phyloP scores from a whole-genome alignment of 192 early-diverging fungal genomes.

The Rhizoclosmatium globosum region DNA sequence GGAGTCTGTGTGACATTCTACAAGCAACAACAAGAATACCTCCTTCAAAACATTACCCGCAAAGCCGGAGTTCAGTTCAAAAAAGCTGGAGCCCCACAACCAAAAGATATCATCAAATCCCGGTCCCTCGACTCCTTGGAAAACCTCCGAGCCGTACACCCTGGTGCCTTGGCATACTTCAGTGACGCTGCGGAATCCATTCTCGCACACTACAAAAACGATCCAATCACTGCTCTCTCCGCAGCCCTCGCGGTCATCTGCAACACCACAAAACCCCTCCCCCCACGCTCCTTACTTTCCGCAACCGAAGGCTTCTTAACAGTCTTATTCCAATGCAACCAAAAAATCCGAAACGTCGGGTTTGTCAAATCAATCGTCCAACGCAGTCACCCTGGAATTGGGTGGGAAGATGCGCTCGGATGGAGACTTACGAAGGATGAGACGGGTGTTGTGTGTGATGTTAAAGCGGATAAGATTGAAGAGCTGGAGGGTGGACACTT shows the following conservation, averaged over 20 bases:
- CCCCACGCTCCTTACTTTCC: constrained; percentile 81
- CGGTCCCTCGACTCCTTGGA: constrained; percentile 81
- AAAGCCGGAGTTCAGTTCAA: constrained; percentile 81
- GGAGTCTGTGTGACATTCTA: constrained; percentile 95
- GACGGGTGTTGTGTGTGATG: constrained; percentile 86
- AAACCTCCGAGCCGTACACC: constrained; percentile 70
- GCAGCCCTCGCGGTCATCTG: constrained; percentile 90
- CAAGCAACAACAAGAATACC: constrained; percentile 85
- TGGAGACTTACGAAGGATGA: constrained; percentile 89
- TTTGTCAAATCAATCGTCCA: constrained; percentile 83
- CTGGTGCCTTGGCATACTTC: constrained; percentile 84
- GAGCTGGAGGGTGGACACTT: constrained; percentile 54
- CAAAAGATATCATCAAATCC: constrained; percentile 86
- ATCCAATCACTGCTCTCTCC: constrained; percentile 79
- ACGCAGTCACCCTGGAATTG: constrained; percentile 73
- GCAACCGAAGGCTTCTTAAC: constrained; percentile 86
- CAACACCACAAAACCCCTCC: constrained; percentile 84
- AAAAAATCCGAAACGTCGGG: constrained; percentile 81
- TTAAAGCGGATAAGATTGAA: constrained; percentile 74
- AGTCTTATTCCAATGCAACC: constrained; percentile 73
- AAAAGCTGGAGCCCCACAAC: constrained; percentile 84
- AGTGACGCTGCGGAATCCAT: constrained; percentile 75
- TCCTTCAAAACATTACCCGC: constrained; percentile 78
- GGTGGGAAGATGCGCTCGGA: constrained; percentile 71
- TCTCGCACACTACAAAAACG: constrained; percentile 71